Conservation (phyloP, 768 basidiomycete genomes). For the Royoungia palumana region DNA sequence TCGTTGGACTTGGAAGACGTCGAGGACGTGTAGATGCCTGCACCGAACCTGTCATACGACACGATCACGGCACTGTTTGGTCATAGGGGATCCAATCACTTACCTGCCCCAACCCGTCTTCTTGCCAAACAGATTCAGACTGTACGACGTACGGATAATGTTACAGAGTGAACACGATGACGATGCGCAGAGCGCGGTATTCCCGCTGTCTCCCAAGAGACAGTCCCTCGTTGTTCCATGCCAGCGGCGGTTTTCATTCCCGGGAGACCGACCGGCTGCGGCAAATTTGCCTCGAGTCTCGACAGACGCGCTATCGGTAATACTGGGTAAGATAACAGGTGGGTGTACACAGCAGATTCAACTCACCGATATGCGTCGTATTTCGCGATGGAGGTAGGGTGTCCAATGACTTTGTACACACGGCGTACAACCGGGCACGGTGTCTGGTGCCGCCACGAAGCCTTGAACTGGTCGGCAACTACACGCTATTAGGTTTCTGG, state of each 20-base stretch:
- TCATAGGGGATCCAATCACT: conserved; percentile 5
- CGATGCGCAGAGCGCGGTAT: conserved; percentile 49
- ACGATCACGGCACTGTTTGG: conserved; percentile 3
- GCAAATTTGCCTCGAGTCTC: conserved; percentile 60
- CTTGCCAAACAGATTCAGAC: conserved; percentile 60
- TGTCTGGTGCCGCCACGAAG: conserved; percentile 64
- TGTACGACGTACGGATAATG: conserved; percentile 63
- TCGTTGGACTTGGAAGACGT: conserved; percentile 81
- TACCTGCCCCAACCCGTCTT: conserved; percentile 73
- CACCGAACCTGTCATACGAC: conserved; percentile 49
- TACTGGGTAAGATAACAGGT: neutral
- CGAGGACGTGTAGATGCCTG: conserved; percentile 72
- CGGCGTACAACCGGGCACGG: conserved; percentile 54
- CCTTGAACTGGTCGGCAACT: conserved; percentile 67
- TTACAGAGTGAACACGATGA: conserved; percentile 58
- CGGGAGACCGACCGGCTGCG: conserved; percentile 50
- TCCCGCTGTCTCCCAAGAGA: conserved; percentile 60
- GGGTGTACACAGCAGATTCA: neutral
- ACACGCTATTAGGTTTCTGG: conserved; percentile 1
- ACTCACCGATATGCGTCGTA: conserved; percentile 63
- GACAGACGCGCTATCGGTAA: conserved; percentile 43
- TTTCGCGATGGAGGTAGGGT: conserved; percentile 45
- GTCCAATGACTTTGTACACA: conserved; percentile 61
- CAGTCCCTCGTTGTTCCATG: conserved; percentile 69
- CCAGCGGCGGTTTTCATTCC: conserved; percentile 74